These are phyloP conservation scores for Neurospora sp. DNA, from an alignment of 495 filamentous ascomycete species.

Conservation along the genomic window DNA sequence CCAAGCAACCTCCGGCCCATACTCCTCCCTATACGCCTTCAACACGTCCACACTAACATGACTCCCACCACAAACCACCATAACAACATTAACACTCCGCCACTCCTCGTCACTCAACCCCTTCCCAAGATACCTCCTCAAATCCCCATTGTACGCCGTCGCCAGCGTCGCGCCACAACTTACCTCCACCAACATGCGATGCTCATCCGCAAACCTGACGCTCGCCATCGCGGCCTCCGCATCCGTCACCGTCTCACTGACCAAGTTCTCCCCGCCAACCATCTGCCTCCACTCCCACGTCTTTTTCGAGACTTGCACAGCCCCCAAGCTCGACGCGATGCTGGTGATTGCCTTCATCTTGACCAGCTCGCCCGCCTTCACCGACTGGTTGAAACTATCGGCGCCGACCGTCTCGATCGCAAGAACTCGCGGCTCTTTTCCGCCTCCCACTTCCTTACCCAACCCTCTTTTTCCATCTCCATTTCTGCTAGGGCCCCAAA, in stretches of 20 bases:
- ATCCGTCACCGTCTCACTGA: conserved; percentile 63
- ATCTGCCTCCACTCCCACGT: conserved; percentile 52
- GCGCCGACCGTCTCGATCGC: conserved; percentile 79
- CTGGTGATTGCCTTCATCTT: conserved; percentile 68
- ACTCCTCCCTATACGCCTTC: conserved; percentile 49
- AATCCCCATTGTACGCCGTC: conserved; percentile 51
- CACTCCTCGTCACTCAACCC: conserved; percentile 42
- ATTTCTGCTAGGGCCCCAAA: neutral
- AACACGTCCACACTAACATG: conserved; percentile 62
- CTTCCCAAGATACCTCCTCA: conserved; percentile 51
- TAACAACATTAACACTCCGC: conserved; percentile 59
- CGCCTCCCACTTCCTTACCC: conserved; percentile 27
- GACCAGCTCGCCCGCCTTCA: conserved; percentile 50
- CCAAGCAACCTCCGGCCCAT: conserved; percentile 13
- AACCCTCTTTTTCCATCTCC: neutral
- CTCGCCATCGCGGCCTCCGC: conserved; percentile 70
- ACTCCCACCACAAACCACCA: conserved; percentile 80
- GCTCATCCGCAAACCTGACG: conserved; percentile 70
- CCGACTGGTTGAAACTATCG: conserved; percentile 52
- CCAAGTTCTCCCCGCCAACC: conserved; percentile 36
- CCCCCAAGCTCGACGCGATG: conserved; percentile 71
- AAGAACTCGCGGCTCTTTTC: conserved; percentile 45
- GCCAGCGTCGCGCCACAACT: conserved; percentile 75
- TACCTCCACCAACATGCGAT: conserved; percentile 71
- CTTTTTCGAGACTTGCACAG: conserved; percentile 57